These are phyloP conservation scores for Magnolia kwangsiensis DNA, from an alignment of 164 flowering plant species.

Conservation along the genomic window DNA sequence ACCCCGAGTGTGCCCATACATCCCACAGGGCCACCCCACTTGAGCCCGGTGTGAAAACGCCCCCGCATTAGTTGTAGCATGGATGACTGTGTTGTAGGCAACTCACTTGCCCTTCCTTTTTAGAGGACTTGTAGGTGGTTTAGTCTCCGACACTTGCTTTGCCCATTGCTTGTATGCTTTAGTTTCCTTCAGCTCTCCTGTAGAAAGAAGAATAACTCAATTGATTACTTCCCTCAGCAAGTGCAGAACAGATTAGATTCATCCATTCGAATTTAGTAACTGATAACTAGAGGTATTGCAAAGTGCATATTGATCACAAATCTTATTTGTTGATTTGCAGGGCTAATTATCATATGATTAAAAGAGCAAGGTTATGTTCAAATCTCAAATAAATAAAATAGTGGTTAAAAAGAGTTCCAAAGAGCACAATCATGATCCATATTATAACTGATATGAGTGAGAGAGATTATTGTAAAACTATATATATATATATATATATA, in stretches of 20 bases:
- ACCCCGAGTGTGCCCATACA: no score
- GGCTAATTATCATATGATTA: background rate
- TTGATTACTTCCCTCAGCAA: background rate
- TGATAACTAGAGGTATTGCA: background rate
- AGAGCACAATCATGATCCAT: background rate
- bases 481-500: no score
- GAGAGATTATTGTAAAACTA: background rate
- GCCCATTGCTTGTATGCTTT: conserved; percentile 82
- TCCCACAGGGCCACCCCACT: no score
- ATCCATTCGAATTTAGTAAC: background rate
- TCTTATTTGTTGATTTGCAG: background rate
- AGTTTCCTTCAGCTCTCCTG: conserved; percentile 72
- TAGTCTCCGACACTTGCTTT: conserved; percentile 55
- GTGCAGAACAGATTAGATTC: no score
- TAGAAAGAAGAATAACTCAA: background rate
- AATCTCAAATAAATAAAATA: background rate
- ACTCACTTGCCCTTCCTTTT: conserved; percentile 54
- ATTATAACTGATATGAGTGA: background rate
- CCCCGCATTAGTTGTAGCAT: background rate
- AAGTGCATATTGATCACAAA: background rate
- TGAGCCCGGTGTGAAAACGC: no score
- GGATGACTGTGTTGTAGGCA: background rate
- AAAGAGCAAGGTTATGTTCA: background rate
- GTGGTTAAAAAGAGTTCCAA: background rate
- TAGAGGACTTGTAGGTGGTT: conserved; percentile 78